Percentiles rank a stretch among this genome's conserved stretches.
These are phyloP conservation scores for Porogramme epimiltina DNA, from an alignment of 1,284 basidiomycete genomes.

Conservation along the genomic window DNA sequence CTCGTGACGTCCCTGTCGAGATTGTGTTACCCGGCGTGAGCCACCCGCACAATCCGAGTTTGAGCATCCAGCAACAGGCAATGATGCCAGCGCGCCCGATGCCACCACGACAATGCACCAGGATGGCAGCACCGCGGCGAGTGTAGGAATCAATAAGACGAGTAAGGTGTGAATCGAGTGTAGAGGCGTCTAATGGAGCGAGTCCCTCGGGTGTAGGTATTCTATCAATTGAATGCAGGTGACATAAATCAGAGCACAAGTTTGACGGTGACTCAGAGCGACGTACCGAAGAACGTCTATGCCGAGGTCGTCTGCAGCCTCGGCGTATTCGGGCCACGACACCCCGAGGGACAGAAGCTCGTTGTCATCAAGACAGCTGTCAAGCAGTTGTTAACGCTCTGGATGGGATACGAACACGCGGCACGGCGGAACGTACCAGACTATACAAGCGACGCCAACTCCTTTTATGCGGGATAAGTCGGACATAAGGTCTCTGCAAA, in stretches of 20 bases:
- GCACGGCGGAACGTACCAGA: conserved; percentile 62
- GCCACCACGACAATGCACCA: conserved; percentile 94
- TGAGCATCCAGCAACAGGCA: conserved; percentile 92
- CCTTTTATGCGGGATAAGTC: conserved; percentile 82
- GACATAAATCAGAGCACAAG: conserved; percentile 1
- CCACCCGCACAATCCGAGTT: conserved; percentile 86
- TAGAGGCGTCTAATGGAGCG: conserved; percentile 65
- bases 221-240: too few relatives aligned
- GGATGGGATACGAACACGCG: background rate
- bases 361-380: conserved; percentile 87
- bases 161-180: conserved; percentile 74
- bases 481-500: conserved; percentile 80
- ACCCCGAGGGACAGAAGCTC: conserved; percentile 86
- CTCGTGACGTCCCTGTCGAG: background rate
- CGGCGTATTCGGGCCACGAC: conserved; percentile 79
- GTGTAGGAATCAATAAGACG: conserved; percentile 77
- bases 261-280: background rate
- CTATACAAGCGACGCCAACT: conserved; percentile 78
- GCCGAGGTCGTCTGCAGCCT: conserved; percentile 62
- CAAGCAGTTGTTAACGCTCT: background rate
- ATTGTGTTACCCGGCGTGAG: conserved; percentile 30
- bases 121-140: conserved; percentile 70
- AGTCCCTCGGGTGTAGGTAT: conserved; percentile 93
- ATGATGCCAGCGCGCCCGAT: conserved; percentile 93
- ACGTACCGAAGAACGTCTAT: conserved; percentile 72